A percentile compares a stretch with the other conserved stretches of the same genome.
Conservation (phyloP, 495 filamentous ascomycete species). For the Entonaema liquescens region DNA sequence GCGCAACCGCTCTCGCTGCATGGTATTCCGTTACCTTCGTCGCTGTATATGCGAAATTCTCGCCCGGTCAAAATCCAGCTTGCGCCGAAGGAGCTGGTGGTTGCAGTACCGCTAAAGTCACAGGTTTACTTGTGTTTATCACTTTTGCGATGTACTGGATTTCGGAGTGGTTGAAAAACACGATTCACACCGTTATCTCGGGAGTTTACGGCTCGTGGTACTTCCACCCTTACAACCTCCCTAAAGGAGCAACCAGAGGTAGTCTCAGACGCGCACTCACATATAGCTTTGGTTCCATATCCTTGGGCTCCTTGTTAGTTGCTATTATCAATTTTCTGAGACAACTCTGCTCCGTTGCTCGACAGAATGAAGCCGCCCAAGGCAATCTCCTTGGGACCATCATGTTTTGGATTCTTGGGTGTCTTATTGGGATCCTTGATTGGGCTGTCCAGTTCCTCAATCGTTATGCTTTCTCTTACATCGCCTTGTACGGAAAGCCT, state of each 20-base stretch:
- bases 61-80: constrained; percentile 72
- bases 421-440: constrained; percentile 78
- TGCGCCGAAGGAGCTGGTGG: constrained; percentile 68
- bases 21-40: constrained; percentile 69
- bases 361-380: constrained; percentile 66
- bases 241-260: constrained; percentile 77
- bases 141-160: constrained; percentile 95
- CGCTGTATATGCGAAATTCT: constrained; percentile 80
- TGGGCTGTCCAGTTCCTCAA: constrained; percentile 85
- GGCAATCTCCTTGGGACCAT: constrained; percentile 76
- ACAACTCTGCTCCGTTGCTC: constrained; percentile 78
- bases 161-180: constrained; percentile 90
- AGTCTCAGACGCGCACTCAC: constrained; percentile 80
- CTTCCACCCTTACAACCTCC: constrained; percentile 72
- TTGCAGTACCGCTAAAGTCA: constrained; percentile 80
- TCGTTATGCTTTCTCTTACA: constrained; percentile 89
- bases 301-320: constrained; percentile 82
- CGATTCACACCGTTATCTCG: constrained; percentile 84
- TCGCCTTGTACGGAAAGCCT: constrained; percentile 87
- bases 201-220: constrained; percentile 96
- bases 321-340: constrained; percentile 86
- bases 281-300: constrained; percentile 92
- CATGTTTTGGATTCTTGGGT: constrained; percentile 74
- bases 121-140: constrained; percentile 83
- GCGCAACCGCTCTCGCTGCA: constrained; percentile 75